Percentiles rank a stretch among this genome's conserved stretches.
Evolutionary conservation across 176 grass and related monocot genomes (phyloP).

Genomic region (Triticum turgidum): DNA sequence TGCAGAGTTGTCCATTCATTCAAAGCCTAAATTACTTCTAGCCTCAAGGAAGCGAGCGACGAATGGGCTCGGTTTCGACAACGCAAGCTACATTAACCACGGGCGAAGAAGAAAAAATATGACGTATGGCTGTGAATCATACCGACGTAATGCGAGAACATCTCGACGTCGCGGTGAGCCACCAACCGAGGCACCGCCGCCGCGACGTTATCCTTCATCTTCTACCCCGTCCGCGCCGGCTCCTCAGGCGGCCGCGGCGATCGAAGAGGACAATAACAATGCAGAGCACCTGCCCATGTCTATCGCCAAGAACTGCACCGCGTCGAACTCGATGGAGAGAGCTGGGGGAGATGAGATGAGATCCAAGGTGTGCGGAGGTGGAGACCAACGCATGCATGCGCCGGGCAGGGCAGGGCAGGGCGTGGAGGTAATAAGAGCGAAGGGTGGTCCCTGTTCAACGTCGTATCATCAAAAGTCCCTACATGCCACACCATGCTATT

Average conservation of each 20-base stretch:
- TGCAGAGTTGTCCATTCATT: background rate
- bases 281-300: background rate
- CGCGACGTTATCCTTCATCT: background rate
- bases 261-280: background rate
- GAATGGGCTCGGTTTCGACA: background rate
- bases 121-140: background rate
- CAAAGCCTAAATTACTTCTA: background rate
- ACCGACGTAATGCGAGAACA: slow-evolving; percentile 86
- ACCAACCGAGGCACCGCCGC: slow-evolving; percentile 51
- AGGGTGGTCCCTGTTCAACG: background rate
- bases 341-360: background rate
- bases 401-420: background rate
- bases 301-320: background rate
- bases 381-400: slow-evolving; percentile 13
- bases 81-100: background rate
- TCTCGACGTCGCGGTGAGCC: slow-evolving; percentile 62
- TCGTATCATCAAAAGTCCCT: background rate
- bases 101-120: background rate
- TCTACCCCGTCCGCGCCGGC: background rate
- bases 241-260: background rate
- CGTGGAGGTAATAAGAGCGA: background rate
- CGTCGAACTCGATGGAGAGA: background rate
- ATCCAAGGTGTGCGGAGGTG: slow-evolving; percentile 33
- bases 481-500: background rate
- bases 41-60: background rate